Base-by-base conservation (phyloP, 2,329 filamentous ascomycete species). In the Ascochyta lentis region DNA sequence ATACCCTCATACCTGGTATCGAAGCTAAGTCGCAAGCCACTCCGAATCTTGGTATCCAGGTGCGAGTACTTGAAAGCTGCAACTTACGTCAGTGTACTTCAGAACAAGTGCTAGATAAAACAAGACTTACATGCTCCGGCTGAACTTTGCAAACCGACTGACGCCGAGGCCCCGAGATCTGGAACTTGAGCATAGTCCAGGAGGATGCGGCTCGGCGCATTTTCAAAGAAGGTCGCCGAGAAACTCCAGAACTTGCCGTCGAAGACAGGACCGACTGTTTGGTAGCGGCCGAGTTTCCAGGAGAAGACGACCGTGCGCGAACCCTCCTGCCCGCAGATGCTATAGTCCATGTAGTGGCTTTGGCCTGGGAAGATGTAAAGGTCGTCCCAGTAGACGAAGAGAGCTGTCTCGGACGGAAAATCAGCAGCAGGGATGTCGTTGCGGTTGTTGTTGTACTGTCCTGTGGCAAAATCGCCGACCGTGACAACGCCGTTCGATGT, bases 361-460 rank as follows among this genome's bases (percentile, higher is more conserved):
- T 35, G 26, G 29, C 9, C 16, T 3, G 26, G 19, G 43, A 27
- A 34, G 27, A 46, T 46, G 43, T 46, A 46, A 2, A 46, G 43
- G n/a, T 46, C 43, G 29, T 46, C 43, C 43, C 43, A 46, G 27
- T 27, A 46, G 15, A 27, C 29, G 22, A 23, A n/a, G 10, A 46
- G 43, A 13, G 22, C 43, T 27, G 26, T 16, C 12, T 46, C 16
- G n/a, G n/a, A 9, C 5, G 16, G n/a, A 5, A 46, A 33, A 8
- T 13, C 26, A 3, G 19, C 3, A 7, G 37, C 16, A n/a, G 26
- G 26, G 8, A 33, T 46, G 24, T 9, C 7, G 24, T 42, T 26
- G 24, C 24, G 4, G 24, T 29, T n/a, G 27, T 38, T 48, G 16
- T 39, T 16, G 15, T 38, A 38, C 6, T 27, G 26, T 1, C 12